Base-by-base conservation (phyloP, 345 rosid genomes). In the Rhodamnia rubescens region DNA sequence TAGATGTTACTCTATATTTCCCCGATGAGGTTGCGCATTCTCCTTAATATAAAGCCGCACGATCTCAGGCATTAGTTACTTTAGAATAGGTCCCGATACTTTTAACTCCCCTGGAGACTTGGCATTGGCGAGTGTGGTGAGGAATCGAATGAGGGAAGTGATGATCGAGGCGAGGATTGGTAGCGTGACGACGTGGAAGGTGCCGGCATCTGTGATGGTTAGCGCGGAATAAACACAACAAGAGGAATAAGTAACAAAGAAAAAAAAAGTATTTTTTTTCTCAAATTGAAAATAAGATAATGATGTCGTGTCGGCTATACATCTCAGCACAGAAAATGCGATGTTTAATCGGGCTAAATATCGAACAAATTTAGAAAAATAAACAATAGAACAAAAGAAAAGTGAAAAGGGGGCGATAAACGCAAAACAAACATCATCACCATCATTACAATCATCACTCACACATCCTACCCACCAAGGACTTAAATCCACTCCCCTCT, bases 401-500 rank as follows among this genome's bases (percentile, higher is more conserved):
- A n/a, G n/a, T n/a, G n/a, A n/a, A n/a, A n/a, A n/a, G n/a, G 42
- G 10, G 4, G 24, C 11, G 57, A 5, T 0, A 5, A 64, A 40
- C 24, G 12, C 75, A 40, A 36, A 22, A 16, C 22, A 32, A 32
- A 16, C 44, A 32, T 16, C 75, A 32, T 20, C 80, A 5, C 47
- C 78, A 36, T 69, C 80, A 69, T 69, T 69, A 18, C 80, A 18
- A 69, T 20, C 80, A 32, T 74, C 86, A 74, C 51, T n/a, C n/a
- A n/a, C n/a, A n/a, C n/a, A n/a, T n/a, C n/a, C n/a, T n/a, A n/a
- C n/a, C n/a, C n/a, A n/a, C n/a, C n/a, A n/a, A n/a, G n/a, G n/a
- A n/a, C n/a, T n/a, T 11, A 5, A 53, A 29, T 5, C 5, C 8
- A 10, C 32, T 0, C 22, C 15, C 47, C 47, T n/a, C n/a, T n/a